Conservation (phyloP, 129 eudicot genomes). For the carrot (Daucus carota) region DH1_v3.0 NC_030383.2:3689501-3690000, state of each 20-base stretch:
- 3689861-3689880: too few relatives aligned
- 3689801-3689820: neutral
- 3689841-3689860: too few relatives aligned
- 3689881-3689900: too few relatives aligned
- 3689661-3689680: neutral
- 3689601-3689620: too few relatives aligned
- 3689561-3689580: too few relatives aligned
- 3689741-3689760: neutral
- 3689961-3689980: too few relatives aligned
- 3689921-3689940: too few relatives aligned
- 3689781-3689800: neutral
- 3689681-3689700: neutral
- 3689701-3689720: neutral
- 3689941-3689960: too few relatives aligned
- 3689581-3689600: too few relatives aligned
- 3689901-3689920: too few relatives aligned
- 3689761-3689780: conserved; percentile 1
- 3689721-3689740: neutral
- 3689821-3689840: too few relatives aligned
- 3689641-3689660: neutral
- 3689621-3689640: neutral
- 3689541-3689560: neutral
- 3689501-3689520: neutral
- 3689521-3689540: neutral
- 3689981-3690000: too few relatives aligned